A percentile compares a stretch with the other conserved stretches of the same genome.
These are phyloP conservation scores for Pythium plurisporium DNA, from an alignment of 352 stramenopile genomes.

Conservation along the genomic window DNA sequence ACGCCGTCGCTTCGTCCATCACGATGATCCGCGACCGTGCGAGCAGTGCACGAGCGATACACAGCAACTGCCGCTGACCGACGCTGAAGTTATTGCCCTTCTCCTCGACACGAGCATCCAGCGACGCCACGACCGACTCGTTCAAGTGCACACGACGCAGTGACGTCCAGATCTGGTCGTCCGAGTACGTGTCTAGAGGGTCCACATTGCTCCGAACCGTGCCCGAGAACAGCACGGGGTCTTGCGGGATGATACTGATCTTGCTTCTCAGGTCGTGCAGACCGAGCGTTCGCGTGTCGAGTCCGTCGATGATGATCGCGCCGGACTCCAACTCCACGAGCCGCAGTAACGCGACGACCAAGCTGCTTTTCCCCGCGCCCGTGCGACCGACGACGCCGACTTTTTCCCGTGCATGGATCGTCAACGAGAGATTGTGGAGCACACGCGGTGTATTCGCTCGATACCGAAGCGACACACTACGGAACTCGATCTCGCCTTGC, in stretches of 20 bases:
- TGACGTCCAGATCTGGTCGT: slow-evolving; percentile 44
- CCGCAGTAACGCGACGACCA: slow-evolving; percentile 38
- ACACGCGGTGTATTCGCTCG: slow-evolving; percentile 32
- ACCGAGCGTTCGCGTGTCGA: slow-evolving; percentile 49
- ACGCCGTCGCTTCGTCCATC: slow-evolving; percentile 97
- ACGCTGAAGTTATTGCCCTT: slow-evolving; percentile 92
- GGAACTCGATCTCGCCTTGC: slow-evolving; percentile 29
- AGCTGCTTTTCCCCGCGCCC: slow-evolving; percentile 34
- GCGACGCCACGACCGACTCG: slow-evolving; percentile 31
- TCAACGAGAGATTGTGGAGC: slow-evolving; percentile 29
- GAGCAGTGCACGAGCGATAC: slow-evolving; percentile 91
- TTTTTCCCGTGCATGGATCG: slow-evolving; percentile 27
- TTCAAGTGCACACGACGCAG: slow-evolving; percentile 31
- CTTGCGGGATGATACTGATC: slow-evolving; percentile 62
- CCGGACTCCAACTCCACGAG: slow-evolving; percentile 33
- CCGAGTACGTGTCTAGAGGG: slow-evolving; percentile 69
- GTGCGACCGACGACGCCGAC: slow-evolving; percentile 26
- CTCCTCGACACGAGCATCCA: slow-evolving; percentile 85
- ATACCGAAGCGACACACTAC: slow-evolving; percentile 34
- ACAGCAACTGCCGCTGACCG: slow-evolving; percentile 92
- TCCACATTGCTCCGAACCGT: slow-evolving; percentile 89
- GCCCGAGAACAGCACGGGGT: slow-evolving; percentile 90
- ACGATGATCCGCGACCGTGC: slow-evolving; percentile 91
- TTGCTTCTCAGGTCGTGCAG: slow-evolving; percentile 25
- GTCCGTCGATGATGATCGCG: slow-evolving; percentile 80